Evolutionary conservation across 148 eudicot species (phyloP).

Genomic region (Chenopodium berlandieri): DNA sequence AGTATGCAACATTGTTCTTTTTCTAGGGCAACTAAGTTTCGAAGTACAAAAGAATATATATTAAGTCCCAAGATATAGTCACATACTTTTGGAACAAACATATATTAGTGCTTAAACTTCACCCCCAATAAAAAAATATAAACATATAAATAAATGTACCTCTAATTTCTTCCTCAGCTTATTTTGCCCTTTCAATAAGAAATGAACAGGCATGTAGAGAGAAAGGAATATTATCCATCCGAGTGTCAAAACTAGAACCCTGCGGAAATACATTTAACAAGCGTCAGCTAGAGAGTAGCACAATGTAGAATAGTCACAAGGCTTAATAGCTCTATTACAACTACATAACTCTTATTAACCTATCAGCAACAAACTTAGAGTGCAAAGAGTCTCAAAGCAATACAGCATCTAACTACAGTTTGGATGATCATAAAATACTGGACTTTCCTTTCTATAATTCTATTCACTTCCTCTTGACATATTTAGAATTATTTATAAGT

Average conservation of each 20-base stretch:
- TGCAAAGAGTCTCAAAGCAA: background rate
- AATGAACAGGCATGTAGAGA: constrained; percentile 84
- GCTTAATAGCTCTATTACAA: background rate
- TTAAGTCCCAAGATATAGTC: background rate
- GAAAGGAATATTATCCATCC: constrained; percentile 98
- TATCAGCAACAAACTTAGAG: background rate
- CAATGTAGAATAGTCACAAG: background rate
- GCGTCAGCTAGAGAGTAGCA: constrained; percentile 4
- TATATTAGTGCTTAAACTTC: background rate
- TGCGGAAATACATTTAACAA: constrained; percentile 32
- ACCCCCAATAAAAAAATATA: background rate
- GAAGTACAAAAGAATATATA: background rate
- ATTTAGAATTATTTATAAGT: background rate
- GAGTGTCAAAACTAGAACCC: constrained; percentile 71
- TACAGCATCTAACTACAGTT: background rate
- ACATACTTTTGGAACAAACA: background rate
- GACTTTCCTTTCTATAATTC: background rate
- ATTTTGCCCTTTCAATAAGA: constrained; percentile 81
- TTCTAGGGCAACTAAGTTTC: background rate
- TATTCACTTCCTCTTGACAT: background rate
- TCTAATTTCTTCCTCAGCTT: constrained; percentile 82
- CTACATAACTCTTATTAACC: background rate
- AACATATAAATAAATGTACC: constrained; percentile 37
- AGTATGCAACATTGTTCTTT: too few relatives aligned
- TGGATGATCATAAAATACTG: background rate